A percentile compares a stretch with the other conserved stretches of the same genome.
These are phyloP conservation scores for Sarocladiaceae sp. DNA, from an alignment of 2,329 filamentous ascomycete genomes.

Conservation along the genomic window DNA sequence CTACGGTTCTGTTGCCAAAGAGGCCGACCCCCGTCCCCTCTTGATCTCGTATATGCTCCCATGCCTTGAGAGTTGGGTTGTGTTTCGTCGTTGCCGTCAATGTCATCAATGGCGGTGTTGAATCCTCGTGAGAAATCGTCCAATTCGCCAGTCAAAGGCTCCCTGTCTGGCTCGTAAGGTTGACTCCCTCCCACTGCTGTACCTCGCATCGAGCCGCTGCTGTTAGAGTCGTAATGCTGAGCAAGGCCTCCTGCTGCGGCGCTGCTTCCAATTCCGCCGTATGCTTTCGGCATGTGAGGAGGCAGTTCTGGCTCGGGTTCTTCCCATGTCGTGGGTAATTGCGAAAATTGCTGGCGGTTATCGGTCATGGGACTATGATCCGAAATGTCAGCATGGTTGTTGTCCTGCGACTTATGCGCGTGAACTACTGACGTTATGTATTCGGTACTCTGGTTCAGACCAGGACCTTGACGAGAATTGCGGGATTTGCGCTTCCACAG, in stretches of 20 bases:
- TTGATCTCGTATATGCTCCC: not conserved
- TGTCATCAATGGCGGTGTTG: slow-evolving; percentile 10
- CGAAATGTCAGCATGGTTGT: slow-evolving; percentile 16
- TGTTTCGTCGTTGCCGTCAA: slow-evolving; percentile 1
- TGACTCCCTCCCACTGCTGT: slow-evolving; percentile 3
- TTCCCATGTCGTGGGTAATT: slow-evolving; percentile 24
- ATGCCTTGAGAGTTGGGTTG: slow-evolving; percentile 7
- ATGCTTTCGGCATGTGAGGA: slow-evolving; percentile 12
- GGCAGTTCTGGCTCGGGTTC: slow-evolving; percentile 16
- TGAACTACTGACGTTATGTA: slow-evolving; percentile 37
- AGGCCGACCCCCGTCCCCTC: slow-evolving; percentile 8
- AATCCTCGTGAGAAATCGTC: slow-evolving; percentile 5
- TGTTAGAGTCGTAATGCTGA: not conserved
- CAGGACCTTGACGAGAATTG: slow-evolving; percentile 39
- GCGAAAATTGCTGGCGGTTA: slow-evolving; percentile 21
- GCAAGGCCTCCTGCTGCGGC: slow-evolving; percentile 9
- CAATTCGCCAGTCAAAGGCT: slow-evolving; percentile 7
- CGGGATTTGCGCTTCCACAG: slow-evolving; percentile 32
- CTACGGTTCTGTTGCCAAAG: slow-evolving; percentile 17
- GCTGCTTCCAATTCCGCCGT: slow-evolving; percentile 5
- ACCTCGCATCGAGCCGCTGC: not conserved
- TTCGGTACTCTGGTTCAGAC: slow-evolving; percentile 30
- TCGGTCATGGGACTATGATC: slow-evolving; percentile 23
- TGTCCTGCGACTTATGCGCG: not conserved
- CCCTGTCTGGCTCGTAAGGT: slow-evolving; percentile 12